Conservation (phyloP, 306 rosid genomes). For the Hippophae gyantsensis region DNA sequence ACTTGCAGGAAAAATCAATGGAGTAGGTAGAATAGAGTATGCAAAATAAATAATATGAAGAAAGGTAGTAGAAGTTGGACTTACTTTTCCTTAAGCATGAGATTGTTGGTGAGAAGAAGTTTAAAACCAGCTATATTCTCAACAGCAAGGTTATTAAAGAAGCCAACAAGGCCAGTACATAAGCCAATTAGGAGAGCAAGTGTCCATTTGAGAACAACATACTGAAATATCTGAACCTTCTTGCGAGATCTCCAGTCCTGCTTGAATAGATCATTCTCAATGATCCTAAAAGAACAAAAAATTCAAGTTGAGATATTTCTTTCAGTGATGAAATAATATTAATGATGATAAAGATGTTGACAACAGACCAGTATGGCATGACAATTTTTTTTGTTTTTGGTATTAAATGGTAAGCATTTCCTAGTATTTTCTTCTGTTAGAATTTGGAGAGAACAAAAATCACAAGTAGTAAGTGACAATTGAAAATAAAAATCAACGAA, state of each 20-base stretch:
- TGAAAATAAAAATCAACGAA: too few relatives aligned
- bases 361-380: too few relatives aligned
- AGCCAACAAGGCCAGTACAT: slow-evolving; percentile 51
- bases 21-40: too few relatives aligned
- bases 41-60: too few relatives aligned
- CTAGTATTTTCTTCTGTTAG: too few relatives aligned
- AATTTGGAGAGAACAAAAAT: too few relatives aligned
- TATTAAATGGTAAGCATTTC: too few relatives aligned
- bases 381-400: too few relatives aligned
- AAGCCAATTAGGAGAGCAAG: slow-evolving; percentile 59
- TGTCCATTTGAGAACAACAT: slow-evolving; percentile 53
- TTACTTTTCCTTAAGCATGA: slow-evolving; percentile 55
- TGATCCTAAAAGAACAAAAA: slow-evolving; percentile 45
- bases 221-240: slow-evolving; percentile 45
- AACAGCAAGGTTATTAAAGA: slow-evolving; percentile 58
- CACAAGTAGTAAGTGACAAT: too few relatives aligned
- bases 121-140: slow-evolving; percentile 77
- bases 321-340: background rate
- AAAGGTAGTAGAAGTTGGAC: background rate
- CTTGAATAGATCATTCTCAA: slow-evolving; percentile 67
- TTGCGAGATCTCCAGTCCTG: slow-evolving; percentile 69
- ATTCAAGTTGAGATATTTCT: background rate
- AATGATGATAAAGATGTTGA: too few relatives aligned
- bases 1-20: too few relatives aligned
- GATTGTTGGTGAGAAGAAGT: slow-evolving; percentile 47